Base-by-base conservation (phyloP, 208 protist species). In the Acanthamoeba castellanii region DNA sequence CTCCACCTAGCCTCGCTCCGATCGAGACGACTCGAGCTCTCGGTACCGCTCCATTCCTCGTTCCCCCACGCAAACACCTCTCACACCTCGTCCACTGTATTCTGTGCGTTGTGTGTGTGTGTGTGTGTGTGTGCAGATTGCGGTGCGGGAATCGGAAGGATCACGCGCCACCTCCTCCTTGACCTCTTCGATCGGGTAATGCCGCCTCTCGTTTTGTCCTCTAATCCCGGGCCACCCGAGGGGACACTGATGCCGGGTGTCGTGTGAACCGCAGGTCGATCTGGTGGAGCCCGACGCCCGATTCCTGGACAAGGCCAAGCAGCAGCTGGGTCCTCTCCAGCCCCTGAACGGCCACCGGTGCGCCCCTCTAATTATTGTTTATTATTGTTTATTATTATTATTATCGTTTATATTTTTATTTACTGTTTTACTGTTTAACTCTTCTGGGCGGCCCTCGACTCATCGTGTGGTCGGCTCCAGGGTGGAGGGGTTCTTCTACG, bases 101-200 rank as follows among this genome's bases (percentile, higher is more conserved):
- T 52, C 74, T 84, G 9, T 42, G 22, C 30, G 11, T 25, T 59
- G 37, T 34, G 1, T 64, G 13, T 1, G 14, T n/a, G 25, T 42
- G 30, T 14, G 47, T 34, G 22, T n/a, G 42, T 27, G 22, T n/a
- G n/a, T 47, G 45, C 91, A 64, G 96, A 97, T 88, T 97, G 96
- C 87, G 96, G 96, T 66, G 96, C 96, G 61, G 96, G 96, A 27
- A 97, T 97, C 55, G 96, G 96, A 45, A n/a, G 96, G n/a, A 89
- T 97, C 13, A 95, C 96, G 1, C 57, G 85, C 37, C 45, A 95
- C 4, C 59, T 97, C 0, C 59, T 97, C 6, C 34, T 95, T 11
- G 59, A 82, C n/a, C 22, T 95, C 9, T 97, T 97, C 45, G 93
- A 97, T 16, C 87, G 87, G 47, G 87, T 88, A 66, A 4, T 14